These are phyloP conservation scores for Neonectria magnoliae DNA, from an alignment of 2,329 filamentous ascomycete species.

Conservation along the genomic window DNA sequence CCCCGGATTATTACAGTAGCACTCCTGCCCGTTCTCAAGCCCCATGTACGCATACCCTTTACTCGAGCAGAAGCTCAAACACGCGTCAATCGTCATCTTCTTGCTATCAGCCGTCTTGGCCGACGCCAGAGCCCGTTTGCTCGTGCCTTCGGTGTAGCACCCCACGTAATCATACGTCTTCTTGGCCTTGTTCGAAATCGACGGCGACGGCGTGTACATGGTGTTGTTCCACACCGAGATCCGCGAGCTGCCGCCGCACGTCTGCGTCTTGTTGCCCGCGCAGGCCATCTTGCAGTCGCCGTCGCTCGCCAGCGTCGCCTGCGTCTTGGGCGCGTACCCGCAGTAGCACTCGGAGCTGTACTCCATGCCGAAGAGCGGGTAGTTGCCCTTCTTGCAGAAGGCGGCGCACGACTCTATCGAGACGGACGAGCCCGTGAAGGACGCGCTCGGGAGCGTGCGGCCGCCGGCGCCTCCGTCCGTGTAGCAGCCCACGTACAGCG, in stretches of 20 bases:
- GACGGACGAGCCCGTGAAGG: constrained; percentile 31
- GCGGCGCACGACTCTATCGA: constrained; percentile 34
- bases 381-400: constrained; percentile 36
- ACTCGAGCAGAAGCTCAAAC: constrained; percentile 27
- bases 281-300: constrained; percentile 36
- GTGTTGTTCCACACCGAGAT: constrained; percentile 36
- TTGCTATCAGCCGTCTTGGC: constrained; percentile 23
- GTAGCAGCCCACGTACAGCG: constrained; percentile 32
- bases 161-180: constrained; percentile 20
- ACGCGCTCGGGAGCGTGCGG: constrained; percentile 29
- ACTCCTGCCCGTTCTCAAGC: constrained; percentile 30
- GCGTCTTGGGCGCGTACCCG: constrained; percentile 27
- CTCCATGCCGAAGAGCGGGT: constrained; percentile 38
- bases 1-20: constrained; percentile 31
- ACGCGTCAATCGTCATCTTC: constrained; percentile 29
- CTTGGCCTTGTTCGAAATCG: constrained; percentile 1
- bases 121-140: constrained; percentile 13
- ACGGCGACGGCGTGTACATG: constrained; percentile 13
- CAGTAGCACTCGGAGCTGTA: constrained; percentile 37
- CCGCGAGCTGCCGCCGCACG: constrained; percentile 32
- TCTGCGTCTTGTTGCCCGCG: constrained; percentile 28
- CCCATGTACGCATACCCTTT: constrained; percentile 32
- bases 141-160: constrained; percentile 34
- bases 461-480: constrained; percentile 37
- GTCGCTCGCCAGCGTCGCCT: constrained; percentile 28